Base-by-base conservation (phyloP, 148 eudicot genomes). In the Camellia lanceoleosa region DNA sequence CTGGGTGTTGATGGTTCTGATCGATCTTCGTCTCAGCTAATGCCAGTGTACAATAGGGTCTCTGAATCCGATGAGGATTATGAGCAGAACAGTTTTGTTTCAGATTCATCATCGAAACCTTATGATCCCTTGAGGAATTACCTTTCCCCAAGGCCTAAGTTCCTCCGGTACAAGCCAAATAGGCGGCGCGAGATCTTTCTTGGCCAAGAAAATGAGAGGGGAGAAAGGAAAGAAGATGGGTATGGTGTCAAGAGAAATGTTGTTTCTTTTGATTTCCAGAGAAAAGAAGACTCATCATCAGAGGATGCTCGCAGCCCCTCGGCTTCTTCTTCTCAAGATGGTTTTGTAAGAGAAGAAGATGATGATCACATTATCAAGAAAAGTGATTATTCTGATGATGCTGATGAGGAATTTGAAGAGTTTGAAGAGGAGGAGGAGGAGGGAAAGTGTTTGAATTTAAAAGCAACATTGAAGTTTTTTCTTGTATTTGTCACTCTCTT, bases 91-190 rank as follows among this genome's bases (percentile, higher is more conserved):
- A 7, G 30, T 30, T 74, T 73, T 59, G 77, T 62, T 13, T 75
- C 43, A 61, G 82, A 86, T 75, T 80, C 85, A 14, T 71, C 78
- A 18, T 64, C 59, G 55, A 66, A 70, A 41, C 87, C 90, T 47
- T 93, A 91, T 81, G 97, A 93, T 80, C 93, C 92, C 23, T 72
- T 77, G 23, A 86, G 82, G 3, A 91, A 91, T 83, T 88, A 84
- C 80, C 92, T 90, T 51, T 90, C 94, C 51, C 92, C 95, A 44
- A 84, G 97, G 82, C 97, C 97, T 55, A 86, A 79, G 62, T 93
- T 79, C 65, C 88, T 91, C 61, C 83, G 90, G 52, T 93, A 86
- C 80, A 80, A 89, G 41, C 95, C 95, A 2, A 78, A 88, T 42
- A 79, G 87, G 84, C 76, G 81, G 23, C 68, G 81, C 3, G 83